Evolutionary conservation across 805 yeast species (phyloP), one percentile per base, ranked within the genome.

Genomic region (Lachancea quebecensis): DNA sequence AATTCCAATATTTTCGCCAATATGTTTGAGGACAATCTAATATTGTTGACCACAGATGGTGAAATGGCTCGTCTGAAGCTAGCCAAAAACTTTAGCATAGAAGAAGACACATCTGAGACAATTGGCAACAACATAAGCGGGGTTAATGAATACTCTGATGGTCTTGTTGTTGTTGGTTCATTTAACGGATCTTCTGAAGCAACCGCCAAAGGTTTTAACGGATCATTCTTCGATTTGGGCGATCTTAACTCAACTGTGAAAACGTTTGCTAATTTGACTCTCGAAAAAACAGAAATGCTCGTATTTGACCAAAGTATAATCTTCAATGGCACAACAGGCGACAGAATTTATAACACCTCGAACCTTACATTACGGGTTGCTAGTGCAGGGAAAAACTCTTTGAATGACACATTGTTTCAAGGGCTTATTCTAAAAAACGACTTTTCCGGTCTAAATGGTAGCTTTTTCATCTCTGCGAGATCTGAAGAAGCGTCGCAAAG

Each of bases 41-140:
- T 81, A 42, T 75, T 77, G 4, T 88, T 86, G 42, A 70, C 70
- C 15, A 42, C 53, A 0, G 56, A 62, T 35, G 70, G 74, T 33
- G 66, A 66, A 16, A 68, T 78, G 27, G 53, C 73, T 2, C 59
- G 57, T 2, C 44, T 70, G 2, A 50, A 59, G 3, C 45, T 72
- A 4, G 51, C 51, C 16, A 45, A 54, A 1, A 51, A 58, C 35
- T 50, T 57, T 7, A 49, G 52, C 7, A 42, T 58, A 4, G n/a
- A 48, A 7, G 27, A 49, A 1, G 46, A 44, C 8, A 40, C 45
- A 14, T 18, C 54, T 1, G 46, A 34, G 2, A 48, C 53, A 6
- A 49, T 48, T 5, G 66, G 59, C 10, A 12, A 14, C 3, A 27
- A 33, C 14, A 27, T 40, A 10, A 33, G 28, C 4, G 30, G 32